Conservation (phyloP, 2,329 filamentous ascomycete genomes). For the Trichoderma sp. region DNA sequence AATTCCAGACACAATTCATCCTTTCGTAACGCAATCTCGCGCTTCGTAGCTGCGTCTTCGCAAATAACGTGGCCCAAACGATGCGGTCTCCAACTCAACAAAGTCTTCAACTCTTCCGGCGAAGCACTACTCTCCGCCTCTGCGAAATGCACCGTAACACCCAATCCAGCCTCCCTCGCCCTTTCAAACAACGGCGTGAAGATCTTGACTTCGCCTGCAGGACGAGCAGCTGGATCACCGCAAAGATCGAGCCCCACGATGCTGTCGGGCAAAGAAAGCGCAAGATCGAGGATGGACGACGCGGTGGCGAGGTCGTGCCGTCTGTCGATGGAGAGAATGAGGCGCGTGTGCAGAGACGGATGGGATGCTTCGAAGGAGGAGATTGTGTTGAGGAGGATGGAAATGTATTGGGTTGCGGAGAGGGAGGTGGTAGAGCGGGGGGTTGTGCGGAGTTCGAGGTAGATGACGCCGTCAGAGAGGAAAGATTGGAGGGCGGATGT, state of each 20-base stretch:
- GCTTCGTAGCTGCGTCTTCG: constrained; percentile 59
- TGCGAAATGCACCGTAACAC: constrained; percentile 74
- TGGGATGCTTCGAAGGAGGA: constrained; percentile 44
- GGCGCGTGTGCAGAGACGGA: constrained; percentile 52
- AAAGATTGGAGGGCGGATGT: constrained; percentile 65
- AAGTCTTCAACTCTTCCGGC: constrained; percentile 57
- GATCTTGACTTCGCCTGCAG: constrained; percentile 56
- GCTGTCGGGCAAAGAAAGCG: constrained; percentile 46
- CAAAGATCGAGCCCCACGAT: constrained; percentile 77
- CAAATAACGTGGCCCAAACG: constrained; percentile 78
- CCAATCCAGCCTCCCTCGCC: constrained; percentile 49
- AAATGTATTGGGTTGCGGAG: constrained; percentile 64
- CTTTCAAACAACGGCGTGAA: constrained; percentile 63
- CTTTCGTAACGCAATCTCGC: constrained; percentile 45
- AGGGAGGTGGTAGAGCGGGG: constrained; percentile 62
- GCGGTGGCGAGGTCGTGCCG: constrained; percentile 59
- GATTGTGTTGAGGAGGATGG: constrained; percentile 64
- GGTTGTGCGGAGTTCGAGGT: constrained; percentile 78
- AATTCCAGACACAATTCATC: constrained; percentile 65
- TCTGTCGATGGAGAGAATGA: constrained; percentile 75
- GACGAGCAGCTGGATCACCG: constrained; percentile 59
- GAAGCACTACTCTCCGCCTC: constrained; percentile 60
- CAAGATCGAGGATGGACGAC: constrained; percentile 61
- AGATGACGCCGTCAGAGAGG: constrained; percentile 66
- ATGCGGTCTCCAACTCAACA: constrained; percentile 65